Base-by-base conservation (phyloP, 495 filamentous ascomycete species). In the Podospora australis region DNA sequence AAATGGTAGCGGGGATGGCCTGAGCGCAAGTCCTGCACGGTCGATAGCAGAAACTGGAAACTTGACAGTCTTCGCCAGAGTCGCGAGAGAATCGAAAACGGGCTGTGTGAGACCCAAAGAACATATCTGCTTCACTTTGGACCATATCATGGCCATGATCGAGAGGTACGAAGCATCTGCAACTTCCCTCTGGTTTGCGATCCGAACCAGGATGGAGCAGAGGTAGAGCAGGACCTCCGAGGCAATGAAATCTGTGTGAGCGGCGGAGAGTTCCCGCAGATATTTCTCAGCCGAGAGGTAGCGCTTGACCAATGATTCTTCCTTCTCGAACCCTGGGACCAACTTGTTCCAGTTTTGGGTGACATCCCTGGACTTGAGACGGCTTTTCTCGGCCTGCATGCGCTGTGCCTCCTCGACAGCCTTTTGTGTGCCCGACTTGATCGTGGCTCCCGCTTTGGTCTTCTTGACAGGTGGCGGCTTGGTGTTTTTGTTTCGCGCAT, bases 151-250 rank as follows among this genome's bases (percentile, higher is more conserved):
- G 9, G 53, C 53, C 16, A 42, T 34, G 20, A 53, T 40, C 13
- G 49, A 39, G 6, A 21, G 28, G 23, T 26, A 42, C 44, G 8
- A 43, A 32, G 20, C 29, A 28, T 35, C 41, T 48, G 30, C 32
- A 36, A 21, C 39, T 46, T 52, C 32, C 19, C 23, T 35, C 57
- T 47, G 4, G 66, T 51, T 10, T 47, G 49, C 11, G 7, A 36
- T 36, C 34, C n/a, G 13, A 16, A 71, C 46, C 25, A 79, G 54
- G 8, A 66, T 65, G 44, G 69, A 64, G 20, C 78, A 60, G 38
- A 73, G 52, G 48, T 72, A 80, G 2, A 74, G 46, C 5, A 71
- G 46, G 0, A 77, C 56, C 44, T 82, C 77, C 0, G 69, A 65
- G 8, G 58, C 60, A 40, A 72, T 45, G 10, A 54, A 53, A 0